Percentiles rank a stretch among this genome's conserved stretches.
Evolutionary conservation across 75 land plant genomes (phyloP).

Genomic region (Cupressus sempervirens): DNA sequence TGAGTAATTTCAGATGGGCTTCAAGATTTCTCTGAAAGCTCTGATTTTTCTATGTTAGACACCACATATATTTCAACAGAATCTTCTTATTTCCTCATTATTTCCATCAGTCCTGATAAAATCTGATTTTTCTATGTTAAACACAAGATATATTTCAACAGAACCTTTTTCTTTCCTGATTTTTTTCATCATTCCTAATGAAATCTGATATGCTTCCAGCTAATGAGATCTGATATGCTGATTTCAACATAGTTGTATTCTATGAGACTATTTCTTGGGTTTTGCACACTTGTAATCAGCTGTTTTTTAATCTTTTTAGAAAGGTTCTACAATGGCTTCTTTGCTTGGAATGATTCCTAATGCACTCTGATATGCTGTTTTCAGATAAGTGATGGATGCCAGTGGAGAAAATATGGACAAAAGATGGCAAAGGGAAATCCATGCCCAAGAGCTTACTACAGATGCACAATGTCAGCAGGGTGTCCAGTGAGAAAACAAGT

Average conservation of each 20-base stretch:
- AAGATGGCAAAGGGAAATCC: slow-evolving; percentile 94
- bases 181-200: background rate
- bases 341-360: background rate
- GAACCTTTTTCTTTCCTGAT: background rate
- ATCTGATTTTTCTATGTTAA: no score
- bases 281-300: no score
- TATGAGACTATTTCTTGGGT: no score
- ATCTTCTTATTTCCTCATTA: background rate
- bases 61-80: no score
- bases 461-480: slow-evolving; percentile 81
- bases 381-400: slow-evolving; percentile 79
- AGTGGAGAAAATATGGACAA: slow-evolving; percentile 87
- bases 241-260: no score
- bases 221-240: no score
- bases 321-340: no score
- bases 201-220: no score
- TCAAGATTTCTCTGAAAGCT: background rate
- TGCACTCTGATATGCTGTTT: background rate
- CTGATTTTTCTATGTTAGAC: no score
- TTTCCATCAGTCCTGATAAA: background rate
- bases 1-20: background rate
- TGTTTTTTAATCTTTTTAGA: no score
- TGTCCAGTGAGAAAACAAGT: slow-evolving; percentile 84
- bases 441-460: slow-evolving; percentile 84
- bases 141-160: no score